Conservation (phyloP, 139 green algal genomes). For the Chlorella vulgaris region DNA sequence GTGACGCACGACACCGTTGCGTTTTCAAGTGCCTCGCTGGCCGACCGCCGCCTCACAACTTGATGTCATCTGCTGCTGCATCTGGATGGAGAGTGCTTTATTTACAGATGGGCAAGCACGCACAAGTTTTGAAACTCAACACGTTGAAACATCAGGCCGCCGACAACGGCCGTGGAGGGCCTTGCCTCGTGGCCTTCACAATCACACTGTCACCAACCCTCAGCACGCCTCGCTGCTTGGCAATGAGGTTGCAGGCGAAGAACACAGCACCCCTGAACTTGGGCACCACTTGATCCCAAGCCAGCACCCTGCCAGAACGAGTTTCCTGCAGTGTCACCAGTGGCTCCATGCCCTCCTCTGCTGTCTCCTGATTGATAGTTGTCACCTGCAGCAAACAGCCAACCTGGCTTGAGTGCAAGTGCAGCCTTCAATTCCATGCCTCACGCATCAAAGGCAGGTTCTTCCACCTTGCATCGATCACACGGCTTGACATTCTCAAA, state of each 20-base stretch:
- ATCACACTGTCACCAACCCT: neutral
- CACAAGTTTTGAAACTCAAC: too few relatives aligned
- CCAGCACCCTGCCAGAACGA: conserved; percentile 50
- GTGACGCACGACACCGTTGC: too few relatives aligned
- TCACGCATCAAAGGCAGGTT: neutral
- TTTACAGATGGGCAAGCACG: too few relatives aligned
- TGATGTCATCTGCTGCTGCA: too few relatives aligned
- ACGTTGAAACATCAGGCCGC: too few relatives aligned
- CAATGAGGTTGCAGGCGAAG: conserved; percentile 47
- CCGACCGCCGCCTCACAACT: too few relatives aligned
- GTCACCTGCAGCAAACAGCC: conserved; percentile 56
- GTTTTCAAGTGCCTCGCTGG: too few relatives aligned
- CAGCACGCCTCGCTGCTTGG: neutral
- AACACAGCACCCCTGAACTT: conserved; percentile 49
- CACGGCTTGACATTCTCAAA: conserved; percentile 76
- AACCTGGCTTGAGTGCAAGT: too few relatives aligned
- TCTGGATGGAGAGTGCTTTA: too few relatives aligned
- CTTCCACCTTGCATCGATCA: conserved; percentile 60
- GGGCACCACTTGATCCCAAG: conserved; percentile 35
- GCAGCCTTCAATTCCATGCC: neutral
- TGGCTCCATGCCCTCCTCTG: conserved; percentile 62
- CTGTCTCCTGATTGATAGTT: conserved; percentile 74
- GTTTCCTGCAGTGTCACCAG: conserved; percentile 53
- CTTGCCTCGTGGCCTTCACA: neutral
- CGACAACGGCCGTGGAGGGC: neutral